These are phyloP conservation scores for Pyrus betulifolia DNA, from an alignment of 306 rosid genomes.

Conservation along the genomic window DNA sequence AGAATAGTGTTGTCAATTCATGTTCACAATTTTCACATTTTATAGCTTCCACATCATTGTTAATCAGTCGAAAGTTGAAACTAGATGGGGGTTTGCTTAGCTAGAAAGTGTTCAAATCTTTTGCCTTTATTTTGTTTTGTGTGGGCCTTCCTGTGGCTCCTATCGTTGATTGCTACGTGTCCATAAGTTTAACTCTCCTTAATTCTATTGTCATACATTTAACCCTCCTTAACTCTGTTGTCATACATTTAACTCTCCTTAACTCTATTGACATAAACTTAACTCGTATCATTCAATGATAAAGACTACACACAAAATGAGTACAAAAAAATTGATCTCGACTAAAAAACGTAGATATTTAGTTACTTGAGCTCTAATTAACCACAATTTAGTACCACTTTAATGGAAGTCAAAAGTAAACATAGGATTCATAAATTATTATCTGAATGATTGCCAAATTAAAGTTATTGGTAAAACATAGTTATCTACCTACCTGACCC, in stretches of 20 bases:
- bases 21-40: neutral
- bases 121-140: too few species aligned
- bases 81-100: neutral
- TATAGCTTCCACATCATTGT: neutral
- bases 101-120: neutral
- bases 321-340: too few species aligned
- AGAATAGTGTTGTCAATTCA: neutral
- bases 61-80: neutral
- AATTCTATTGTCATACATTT: too few species aligned
- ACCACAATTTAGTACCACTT: neutral
- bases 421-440: too few species aligned
- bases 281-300: too few species aligned
- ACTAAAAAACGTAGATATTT: neutral
- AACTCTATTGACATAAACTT: too few species aligned
- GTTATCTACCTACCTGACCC: conserved; percentile 51
- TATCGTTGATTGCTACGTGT: too few species aligned
- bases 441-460: neutral
- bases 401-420: neutral
- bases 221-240: too few species aligned
- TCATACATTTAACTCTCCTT: too few species aligned
- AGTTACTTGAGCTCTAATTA: neutral
- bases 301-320: too few species aligned
- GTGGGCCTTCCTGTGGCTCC: too few species aligned
- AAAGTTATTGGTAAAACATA: neutral
- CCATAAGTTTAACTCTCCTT: too few species aligned